Conservation (phyloP, 768 basidiomycete species). For the Leccinum broughii region DNA sequence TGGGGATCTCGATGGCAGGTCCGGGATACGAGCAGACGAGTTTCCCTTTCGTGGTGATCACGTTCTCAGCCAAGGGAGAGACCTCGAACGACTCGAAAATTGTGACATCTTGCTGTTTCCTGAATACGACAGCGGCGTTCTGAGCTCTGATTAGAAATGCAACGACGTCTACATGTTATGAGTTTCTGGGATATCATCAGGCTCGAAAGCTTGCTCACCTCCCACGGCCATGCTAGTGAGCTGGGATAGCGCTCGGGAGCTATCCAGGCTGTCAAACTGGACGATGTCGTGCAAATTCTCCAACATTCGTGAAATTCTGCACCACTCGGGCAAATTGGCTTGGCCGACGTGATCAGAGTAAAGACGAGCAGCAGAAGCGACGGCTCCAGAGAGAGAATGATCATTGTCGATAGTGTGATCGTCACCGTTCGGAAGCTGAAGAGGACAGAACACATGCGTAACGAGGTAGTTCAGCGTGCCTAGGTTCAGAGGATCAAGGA, state of each 20-base stretch:
- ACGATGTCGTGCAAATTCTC: background rate
- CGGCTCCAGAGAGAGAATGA: slow-evolving; percentile 24
- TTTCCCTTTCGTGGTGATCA: background rate
- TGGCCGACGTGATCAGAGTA: slow-evolving; percentile 4
- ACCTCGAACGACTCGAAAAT: slow-evolving; percentile 43
- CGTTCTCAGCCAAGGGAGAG: slow-evolving; percentile 30
- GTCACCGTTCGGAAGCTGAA: slow-evolving; percentile 39
- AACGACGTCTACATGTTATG: slow-evolving; percentile 15
- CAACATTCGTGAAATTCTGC: background rate
- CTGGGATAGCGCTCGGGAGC: slow-evolving; percentile 3
- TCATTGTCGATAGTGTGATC: slow-evolving; percentile 23
- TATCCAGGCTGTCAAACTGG: slow-evolving; percentile 13
- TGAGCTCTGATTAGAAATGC: slow-evolving; percentile 3
- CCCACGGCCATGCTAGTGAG: background rate
- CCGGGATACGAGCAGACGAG: background rate
- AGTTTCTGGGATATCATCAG: too few relatives aligned
- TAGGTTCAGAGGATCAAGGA: background rate
- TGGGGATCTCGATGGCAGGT: slow-evolving; percentile 1
- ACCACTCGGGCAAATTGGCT: background rate
- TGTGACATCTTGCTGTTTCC: background rate
- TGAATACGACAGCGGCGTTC: background rate
- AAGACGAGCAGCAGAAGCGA: slow-evolving; percentile 21
- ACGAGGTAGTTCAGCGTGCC: slow-evolving; percentile 25
- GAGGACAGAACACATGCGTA: slow-evolving; percentile 40
- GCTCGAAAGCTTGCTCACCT: too few relatives aligned